A percentile compares a stretch with the other conserved stretches of the same genome.
These are phyloP conservation scores for Annona cherimola DNA, from an alignment of 164 flowering plant species.

Conservation along the genomic window DNA sequence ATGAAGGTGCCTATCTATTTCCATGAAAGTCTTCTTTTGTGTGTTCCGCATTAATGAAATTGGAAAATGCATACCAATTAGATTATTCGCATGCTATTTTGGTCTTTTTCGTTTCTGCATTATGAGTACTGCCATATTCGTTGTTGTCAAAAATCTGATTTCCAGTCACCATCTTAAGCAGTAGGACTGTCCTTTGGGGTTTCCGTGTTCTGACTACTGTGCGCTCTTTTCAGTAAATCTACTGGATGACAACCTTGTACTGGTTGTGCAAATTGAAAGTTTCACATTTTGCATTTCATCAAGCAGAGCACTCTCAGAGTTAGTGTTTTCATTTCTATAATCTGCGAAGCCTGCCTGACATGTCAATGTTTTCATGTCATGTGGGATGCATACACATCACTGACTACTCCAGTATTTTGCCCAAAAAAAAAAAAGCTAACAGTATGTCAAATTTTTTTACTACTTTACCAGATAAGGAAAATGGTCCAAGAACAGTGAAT, in stretches of 20 bases:
- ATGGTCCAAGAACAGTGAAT: constrained; percentile 78
- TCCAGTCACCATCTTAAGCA: too few species aligned
- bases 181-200: too few species aligned
- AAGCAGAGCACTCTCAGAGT: neutral
- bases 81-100: too few species aligned
- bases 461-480: constrained; percentile 51
- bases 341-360: neutral
- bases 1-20: too few species aligned
- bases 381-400: neutral
- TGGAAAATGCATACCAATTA: too few species aligned
- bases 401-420: neutral
- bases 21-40: too few species aligned
- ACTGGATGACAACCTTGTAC: neutral
- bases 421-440: neutral
- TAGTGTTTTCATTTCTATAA: neutral
- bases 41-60: too few species aligned
- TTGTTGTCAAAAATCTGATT: too few species aligned
- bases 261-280: neutral
- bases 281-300: neutral
- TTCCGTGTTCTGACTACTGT: too few species aligned
- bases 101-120: too few species aligned
- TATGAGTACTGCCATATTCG: too few species aligned
- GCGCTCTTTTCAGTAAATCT: too few species aligned
- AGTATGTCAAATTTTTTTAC: neutral
- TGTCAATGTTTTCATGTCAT: neutral